Conservation (phyloP, 1,284 basidiomycete genomes). For the Sphagnurus paluster region DNA sequence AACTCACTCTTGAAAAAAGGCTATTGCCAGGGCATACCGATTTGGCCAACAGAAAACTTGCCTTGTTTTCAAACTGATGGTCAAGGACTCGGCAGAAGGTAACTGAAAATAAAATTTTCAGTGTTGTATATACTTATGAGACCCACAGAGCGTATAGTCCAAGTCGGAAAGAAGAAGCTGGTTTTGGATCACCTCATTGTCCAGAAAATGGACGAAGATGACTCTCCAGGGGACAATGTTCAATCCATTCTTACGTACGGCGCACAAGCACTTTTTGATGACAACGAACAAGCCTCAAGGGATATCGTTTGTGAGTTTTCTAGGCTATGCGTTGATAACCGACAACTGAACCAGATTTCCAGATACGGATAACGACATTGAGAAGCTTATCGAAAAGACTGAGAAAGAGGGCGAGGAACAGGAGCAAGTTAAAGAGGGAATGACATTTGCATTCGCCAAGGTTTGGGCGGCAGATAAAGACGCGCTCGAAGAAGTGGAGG, state of each 20-base stretch:
- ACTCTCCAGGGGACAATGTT: slow-evolving; percentile 65
- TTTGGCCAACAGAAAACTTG: slow-evolving; percentile 82
- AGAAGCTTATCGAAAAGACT: slow-evolving; percentile 81
- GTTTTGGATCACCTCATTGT: slow-evolving; percentile 91
- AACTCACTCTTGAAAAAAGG: slow-evolving; percentile 45
- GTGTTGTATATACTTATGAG: slow-evolving; percentile 11
- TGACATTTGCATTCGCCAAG: slow-evolving; percentile 82
- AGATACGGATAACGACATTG: slow-evolving; percentile 81
- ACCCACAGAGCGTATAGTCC: slow-evolving; percentile 80
- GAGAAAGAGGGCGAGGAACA: slow-evolving; percentile 69
- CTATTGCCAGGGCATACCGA: slow-evolving; percentile 87
- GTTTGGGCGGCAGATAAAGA: slow-evolving; percentile 84
- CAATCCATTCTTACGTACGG: slow-evolving; percentile 84
- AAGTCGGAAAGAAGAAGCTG: slow-evolving; percentile 88
- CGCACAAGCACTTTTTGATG: slow-evolving; percentile 78
- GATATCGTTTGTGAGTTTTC: slow-evolving; percentile 70
- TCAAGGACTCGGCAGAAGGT: slow-evolving; percentile 89
- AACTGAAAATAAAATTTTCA: slow-evolving; percentile 12
- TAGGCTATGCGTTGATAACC: neutral
- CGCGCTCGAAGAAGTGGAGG: slow-evolving; percentile 62
- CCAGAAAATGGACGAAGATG: slow-evolving; percentile 87
- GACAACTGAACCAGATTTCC: slow-evolving; percentile 8
- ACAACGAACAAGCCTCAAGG: slow-evolving; percentile 51
- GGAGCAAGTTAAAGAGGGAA: slow-evolving; percentile 41
- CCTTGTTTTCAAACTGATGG: slow-evolving; percentile 91